Conservation (phyloP, 2,329 filamentous ascomycete species). For the Talaromyces piceae region DNA sequence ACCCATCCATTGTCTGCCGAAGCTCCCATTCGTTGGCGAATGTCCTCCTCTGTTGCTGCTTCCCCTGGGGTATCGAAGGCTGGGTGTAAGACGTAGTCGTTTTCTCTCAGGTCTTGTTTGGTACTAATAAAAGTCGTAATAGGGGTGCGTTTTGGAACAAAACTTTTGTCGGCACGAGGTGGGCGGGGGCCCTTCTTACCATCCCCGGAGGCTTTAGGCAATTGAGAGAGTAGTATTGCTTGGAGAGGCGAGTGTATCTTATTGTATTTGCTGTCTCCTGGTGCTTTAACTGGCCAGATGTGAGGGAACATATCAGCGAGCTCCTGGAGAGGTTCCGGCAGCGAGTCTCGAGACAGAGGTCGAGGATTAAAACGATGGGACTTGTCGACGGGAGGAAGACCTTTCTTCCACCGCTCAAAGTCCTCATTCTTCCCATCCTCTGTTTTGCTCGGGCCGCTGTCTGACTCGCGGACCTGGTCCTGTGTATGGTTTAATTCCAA, state of each 20-base stretch:
- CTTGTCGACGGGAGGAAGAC: conserved; percentile 26
- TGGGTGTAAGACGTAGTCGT: conserved; percentile 79
- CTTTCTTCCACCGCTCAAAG: conserved; percentile 34
- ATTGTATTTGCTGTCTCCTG: conserved; percentile 73
- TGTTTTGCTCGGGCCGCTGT: conserved; percentile 3
- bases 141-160: conserved; percentile 68
- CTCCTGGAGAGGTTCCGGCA: conserved; percentile 50
- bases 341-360: conserved; percentile 20
- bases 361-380: conserved; percentile 29
- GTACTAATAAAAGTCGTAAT: conserved; percentile 72
- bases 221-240: conserved; percentile 69
- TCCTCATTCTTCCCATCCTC: conserved; percentile 21
- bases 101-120: conserved; percentile 67
- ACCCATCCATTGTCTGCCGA: conserved; percentile 65
- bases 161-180: conserved; percentile 56
- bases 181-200: conserved; percentile 53
- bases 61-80: conserved; percentile 55
- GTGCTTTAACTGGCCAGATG: conserved; percentile 81
- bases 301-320: conserved; percentile 78
- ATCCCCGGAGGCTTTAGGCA: conserved; percentile 62
- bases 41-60: conserved; percentile 45
- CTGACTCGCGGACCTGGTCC: conserved; percentile 16
- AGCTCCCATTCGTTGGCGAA: conserved; percentile 45
- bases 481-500: conserved; percentile 19
- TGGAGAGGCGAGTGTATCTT: conserved; percentile 82